Evolutionary conservation across 2,329 filamentous ascomycete species (phyloP).

Genomic region (Neoscytalidium dimidiatum): DNA sequence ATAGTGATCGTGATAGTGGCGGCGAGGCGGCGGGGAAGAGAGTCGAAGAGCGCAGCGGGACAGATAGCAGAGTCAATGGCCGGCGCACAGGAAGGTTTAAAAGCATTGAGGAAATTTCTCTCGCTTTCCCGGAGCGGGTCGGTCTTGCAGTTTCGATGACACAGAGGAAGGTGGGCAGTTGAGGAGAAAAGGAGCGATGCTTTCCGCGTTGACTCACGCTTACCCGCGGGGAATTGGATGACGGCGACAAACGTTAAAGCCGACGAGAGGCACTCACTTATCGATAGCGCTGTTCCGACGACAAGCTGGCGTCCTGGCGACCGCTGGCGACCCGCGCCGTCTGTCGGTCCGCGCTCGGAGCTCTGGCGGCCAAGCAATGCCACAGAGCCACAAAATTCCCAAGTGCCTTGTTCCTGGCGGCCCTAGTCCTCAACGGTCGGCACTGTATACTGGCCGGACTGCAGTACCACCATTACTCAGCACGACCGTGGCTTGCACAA

Average conservation of each 20-base stretch:
- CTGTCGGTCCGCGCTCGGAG: not conserved
- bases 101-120: not conserved
- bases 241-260: not conserved
- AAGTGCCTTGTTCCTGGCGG: not conserved
- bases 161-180: not conserved
- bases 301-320: not conserved
- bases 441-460: no score
- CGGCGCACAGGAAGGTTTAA: not conserved
- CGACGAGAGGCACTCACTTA: not conserved
- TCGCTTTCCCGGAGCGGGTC: not conserved
- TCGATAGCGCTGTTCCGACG: not conserved
- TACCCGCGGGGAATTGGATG: not conserved
- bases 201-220: constrained; percentile 7
- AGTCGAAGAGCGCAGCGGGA: not conserved
- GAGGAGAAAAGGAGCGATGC: constrained; percentile 1
- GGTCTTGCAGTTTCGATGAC: not conserved
- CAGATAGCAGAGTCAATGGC: not conserved
- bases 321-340: not conserved
- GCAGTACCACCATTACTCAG: no score
- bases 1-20: no score
- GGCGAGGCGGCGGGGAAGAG: not conserved
- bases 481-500: no score
- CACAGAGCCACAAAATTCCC: not conserved
- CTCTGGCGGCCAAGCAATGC: not conserved
- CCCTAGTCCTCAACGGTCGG: no score